Percentiles rank a stretch among this genome's conserved stretches.
phyloP scores from a whole-genome alignment of 148 eudicot genomes.

The Rhododendron vialii region DNA sequence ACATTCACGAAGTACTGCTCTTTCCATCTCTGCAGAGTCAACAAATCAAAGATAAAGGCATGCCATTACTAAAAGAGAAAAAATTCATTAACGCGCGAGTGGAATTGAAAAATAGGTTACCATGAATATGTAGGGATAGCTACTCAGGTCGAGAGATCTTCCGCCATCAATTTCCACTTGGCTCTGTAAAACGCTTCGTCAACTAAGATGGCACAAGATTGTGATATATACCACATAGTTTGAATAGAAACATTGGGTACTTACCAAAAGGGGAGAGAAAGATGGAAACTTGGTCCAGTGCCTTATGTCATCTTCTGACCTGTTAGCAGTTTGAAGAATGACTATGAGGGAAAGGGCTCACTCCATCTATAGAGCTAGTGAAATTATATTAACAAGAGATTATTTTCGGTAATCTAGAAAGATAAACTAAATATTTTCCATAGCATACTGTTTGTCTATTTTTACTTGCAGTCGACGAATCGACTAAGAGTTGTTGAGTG shows the following conservation, averaged over 20 bases:
- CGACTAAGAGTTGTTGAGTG: no score
- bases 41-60: neutral
- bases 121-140: conserved; percentile 82
- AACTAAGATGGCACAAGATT: neutral
- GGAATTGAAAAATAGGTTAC: conserved; percentile 26
- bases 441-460: no score
- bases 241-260: conserved; percentile 8
- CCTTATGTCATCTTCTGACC: conserved; percentile 85
- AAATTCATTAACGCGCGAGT: neutral
- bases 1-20: conserved; percentile 96
- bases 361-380: neutral
- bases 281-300: conserved; percentile 95
- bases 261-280: conserved; percentile 69
- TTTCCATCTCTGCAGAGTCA: conserved; percentile 83
- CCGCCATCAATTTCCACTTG: conserved; percentile 94
- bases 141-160: conserved; percentile 73
- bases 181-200: conserved; percentile 39
- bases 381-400: neutral
- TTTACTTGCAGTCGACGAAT: no score
- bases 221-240: neutral
- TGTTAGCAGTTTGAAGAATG: conserved; percentile 20
- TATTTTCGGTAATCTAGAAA: neutral
- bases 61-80: neutral
- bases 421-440: neutral
- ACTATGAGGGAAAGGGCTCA: neutral